Conservation (phyloP, 1,139 yeast genomes). For the Blastobotrys buckinghamii region DNA sequence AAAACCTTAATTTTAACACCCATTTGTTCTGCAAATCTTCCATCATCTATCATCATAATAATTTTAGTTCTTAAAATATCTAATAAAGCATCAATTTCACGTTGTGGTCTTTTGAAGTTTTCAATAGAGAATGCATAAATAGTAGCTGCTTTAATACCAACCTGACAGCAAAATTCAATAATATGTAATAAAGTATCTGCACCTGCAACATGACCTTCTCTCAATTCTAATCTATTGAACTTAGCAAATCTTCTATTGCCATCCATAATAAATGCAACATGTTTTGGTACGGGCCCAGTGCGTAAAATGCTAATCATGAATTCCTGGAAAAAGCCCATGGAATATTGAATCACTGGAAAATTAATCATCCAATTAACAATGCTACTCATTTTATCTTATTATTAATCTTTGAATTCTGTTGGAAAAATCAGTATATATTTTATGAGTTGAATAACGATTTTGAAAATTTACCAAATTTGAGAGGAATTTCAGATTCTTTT, state of each 20-base stretch:
- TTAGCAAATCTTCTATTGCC: conserved; percentile 90
- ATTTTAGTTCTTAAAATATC: conserved; percentile 72
- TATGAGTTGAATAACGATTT: no score
- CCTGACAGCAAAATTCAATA: conserved; percentile 71
- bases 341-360: conserved; percentile 25
- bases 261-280: conserved; percentile 94
- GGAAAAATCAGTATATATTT: no score
- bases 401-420: no score
- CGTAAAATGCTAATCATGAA: conserved; percentile 35
- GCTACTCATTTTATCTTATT: conserved; percentile 11
- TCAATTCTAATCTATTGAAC: conserved; percentile 60
- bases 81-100: conserved; percentile 83
- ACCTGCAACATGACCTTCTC: conserved; percentile 91
- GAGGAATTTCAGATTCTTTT: no score
- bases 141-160: conserved; percentile 80
- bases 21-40: conserved; percentile 54
- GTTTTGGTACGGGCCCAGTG: conserved; percentile 83
- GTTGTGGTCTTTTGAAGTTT: conserved; percentile 77
- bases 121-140: conserved; percentile 95
- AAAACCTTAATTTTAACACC: conserved; percentile 68
- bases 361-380: conserved; percentile 17
- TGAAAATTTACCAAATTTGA: no score
- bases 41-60: conserved; percentile 28
- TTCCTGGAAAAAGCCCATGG: conserved; percentile 24
- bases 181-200: conserved; percentile 48